These are phyloP conservation scores for Ustilaginoidea virens DNA, from an alignment of 2,329 filamentous ascomycete genomes.

Conservation along the genomic window DNA sequence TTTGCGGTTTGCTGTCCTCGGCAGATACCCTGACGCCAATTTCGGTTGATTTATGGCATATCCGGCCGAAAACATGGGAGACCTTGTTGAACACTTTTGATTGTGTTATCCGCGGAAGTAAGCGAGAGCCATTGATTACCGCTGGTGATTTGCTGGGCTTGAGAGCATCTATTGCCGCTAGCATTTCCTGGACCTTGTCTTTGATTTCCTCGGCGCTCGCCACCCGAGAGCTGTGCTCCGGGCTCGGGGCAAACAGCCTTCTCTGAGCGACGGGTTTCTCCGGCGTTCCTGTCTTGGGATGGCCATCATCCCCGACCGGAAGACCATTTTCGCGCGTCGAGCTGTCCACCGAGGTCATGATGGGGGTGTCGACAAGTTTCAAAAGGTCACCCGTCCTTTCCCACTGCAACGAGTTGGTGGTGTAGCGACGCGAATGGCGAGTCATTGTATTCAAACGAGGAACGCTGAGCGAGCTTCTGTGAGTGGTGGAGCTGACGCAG, in stretches of 20 bases:
- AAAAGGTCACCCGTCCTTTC: constrained; percentile 1
- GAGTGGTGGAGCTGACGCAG: not conserved
- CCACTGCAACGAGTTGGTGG: constrained; percentile 4
- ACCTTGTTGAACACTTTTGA: constrained; percentile 19
- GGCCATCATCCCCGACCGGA: too few relatives aligned
- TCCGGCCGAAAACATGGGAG: constrained; percentile 17
- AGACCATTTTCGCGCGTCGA: not conserved
- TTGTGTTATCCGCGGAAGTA: constrained; percentile 13
- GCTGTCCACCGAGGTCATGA: not conserved
- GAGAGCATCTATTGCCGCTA: constrained; percentile 18
- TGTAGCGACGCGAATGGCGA: constrained; percentile 2
- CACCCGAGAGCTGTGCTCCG: not conserved
- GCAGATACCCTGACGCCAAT: too few relatives aligned
- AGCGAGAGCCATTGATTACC: constrained; percentile 8
- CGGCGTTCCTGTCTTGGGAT: too few relatives aligned
- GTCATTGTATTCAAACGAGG: not conserved
- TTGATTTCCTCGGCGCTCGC: constrained; percentile 13
- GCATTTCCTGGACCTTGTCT: constrained; percentile 20
- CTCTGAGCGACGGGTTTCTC: too few relatives aligned
- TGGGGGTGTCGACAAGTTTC: constrained; percentile 3
- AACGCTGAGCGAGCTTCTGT: constrained; percentile 3
- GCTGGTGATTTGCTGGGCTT: constrained; percentile 13
- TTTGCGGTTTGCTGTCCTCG: not conserved
- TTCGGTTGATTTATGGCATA: constrained; percentile 14
- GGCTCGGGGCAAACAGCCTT: too few relatives aligned